A percentile compares a stretch with the other conserved stretches of the same genome.
phyloP scores from a whole-genome alignment of 2,329 filamentous ascomycete genomes.

The Pseudogymnoascus sp. region DNA sequence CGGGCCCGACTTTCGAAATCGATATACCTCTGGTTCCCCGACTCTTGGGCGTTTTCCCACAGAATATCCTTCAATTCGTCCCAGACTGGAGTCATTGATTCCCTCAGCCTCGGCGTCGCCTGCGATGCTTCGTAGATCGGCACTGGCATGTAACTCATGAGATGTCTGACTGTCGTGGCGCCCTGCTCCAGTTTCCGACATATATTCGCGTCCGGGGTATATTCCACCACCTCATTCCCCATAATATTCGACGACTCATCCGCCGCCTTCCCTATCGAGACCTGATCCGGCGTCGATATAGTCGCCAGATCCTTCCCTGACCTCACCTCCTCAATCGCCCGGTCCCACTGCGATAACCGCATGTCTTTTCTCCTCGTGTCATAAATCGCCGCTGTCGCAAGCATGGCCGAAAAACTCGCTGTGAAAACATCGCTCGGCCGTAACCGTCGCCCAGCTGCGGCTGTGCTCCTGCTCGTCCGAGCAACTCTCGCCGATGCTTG shows the following conservation, averaged over 20 bases:
- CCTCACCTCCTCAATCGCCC: conserved; percentile 46
- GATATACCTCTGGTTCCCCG: not conserved
- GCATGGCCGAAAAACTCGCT: conserved; percentile 58
- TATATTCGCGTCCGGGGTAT: conserved; percentile 7
- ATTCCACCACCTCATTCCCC: conserved; percentile 1
- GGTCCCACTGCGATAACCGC: conserved; percentile 52
- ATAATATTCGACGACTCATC: conserved; percentile 3
- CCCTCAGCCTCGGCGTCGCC: not conserved
- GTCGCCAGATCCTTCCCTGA: conserved; percentile 16
- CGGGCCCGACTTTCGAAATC: not conserved
- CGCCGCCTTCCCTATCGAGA: conserved; percentile 9
- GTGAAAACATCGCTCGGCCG: conserved; percentile 50
- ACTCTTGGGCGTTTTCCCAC: not conserved
- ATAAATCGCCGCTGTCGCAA: conserved; percentile 54
- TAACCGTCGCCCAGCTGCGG: conserved; percentile 40
- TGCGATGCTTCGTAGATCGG: not conserved
- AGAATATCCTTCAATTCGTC: not conserved
- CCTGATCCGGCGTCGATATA: not conserved
- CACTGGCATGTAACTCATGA: not conserved
- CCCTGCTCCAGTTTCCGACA: not conserved
- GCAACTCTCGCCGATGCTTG: conserved; percentile 34
- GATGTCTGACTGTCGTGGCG: not conserved
- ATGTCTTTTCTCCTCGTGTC: conserved; percentile 53
- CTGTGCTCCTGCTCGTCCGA: conserved; percentile 41
- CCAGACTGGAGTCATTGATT: not conserved